Percentiles rank a stretch among this genome's conserved stretches.
phyloP scores from a whole-genome alignment of 2,329 filamentous ascomycete species.

The Delphinella strobiligena region DNA sequence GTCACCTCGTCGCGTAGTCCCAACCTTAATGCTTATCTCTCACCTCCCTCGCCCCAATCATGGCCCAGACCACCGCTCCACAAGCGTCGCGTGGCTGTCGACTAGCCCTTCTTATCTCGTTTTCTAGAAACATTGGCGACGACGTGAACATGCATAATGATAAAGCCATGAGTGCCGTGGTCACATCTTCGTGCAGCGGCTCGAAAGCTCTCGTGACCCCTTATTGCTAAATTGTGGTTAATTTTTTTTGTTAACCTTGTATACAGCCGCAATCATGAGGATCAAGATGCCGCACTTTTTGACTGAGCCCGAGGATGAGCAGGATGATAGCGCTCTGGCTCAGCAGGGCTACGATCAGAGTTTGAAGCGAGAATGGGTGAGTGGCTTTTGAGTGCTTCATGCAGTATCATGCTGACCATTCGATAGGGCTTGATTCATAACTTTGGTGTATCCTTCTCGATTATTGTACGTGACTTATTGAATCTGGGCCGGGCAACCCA shows the following conservation, averaged over 20 bases:
- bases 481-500: not conserved
- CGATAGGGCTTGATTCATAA: constrained; percentile 39
- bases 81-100: no score
- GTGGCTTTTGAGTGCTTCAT: no score
- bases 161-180: no score
- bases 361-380: constrained; percentile 41
- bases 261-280: not conserved
- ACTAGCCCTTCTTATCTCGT: not conserved
- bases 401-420: not conserved
- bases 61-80: not conserved
- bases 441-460: constrained; percentile 50
- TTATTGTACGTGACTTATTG: constrained; percentile 35
- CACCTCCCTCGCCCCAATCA: not conserved
- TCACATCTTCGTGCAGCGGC: no score
- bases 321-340: constrained; percentile 41
- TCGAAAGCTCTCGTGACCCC: no score
- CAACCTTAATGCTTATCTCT: not conserved
- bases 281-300: not conserved
- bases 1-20: no score
- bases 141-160: no score
- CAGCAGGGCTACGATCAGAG: constrained; percentile 51
- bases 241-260: no score
- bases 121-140: not conserved
- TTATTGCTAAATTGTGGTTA: no score
- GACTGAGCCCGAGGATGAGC: constrained; percentile 3